phyloP scores from a whole-genome alignment of 2,329 filamentous ascomycete species.

The Monilinia fructigena region DNA sequence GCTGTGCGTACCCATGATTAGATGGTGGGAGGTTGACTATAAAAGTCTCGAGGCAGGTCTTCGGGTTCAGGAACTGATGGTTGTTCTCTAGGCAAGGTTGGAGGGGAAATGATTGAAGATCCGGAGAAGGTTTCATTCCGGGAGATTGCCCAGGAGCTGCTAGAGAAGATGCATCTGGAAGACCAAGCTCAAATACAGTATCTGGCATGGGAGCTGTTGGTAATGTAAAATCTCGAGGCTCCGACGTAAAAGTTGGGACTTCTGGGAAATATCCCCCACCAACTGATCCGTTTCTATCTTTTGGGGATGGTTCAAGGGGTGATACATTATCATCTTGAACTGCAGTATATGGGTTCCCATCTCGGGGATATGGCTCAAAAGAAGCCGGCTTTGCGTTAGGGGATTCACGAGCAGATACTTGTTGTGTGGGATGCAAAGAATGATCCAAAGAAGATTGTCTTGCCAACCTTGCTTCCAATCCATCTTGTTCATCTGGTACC shows the following conservation, averaged over 20 bases:
- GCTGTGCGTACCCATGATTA: slow-evolving; percentile 37
- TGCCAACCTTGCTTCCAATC: slow-evolving; percentile 46
- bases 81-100: slow-evolving; percentile 30
- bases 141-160: slow-evolving; percentile 31
- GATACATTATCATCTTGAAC: slow-evolving; percentile 48
- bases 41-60: slow-evolving; percentile 43
- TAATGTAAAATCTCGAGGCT: slow-evolving; percentile 32
- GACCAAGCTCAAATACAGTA: slow-evolving; percentile 31
- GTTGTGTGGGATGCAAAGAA: slow-evolving; percentile 47
- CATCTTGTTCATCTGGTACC: slow-evolving; percentile 55
- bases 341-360: slow-evolving; percentile 37
- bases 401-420: slow-evolving; percentile 36
- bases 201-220: slow-evolving; percentile 36
- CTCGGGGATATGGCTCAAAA: slow-evolving; percentile 42
- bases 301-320: slow-evolving; percentile 48
- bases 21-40: slow-evolving; percentile 34
- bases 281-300: slow-evolving; percentile 48
- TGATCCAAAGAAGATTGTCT: slow-evolving; percentile 50
- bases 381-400: slow-evolving; percentile 24
- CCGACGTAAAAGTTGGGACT: slow-evolving; percentile 42
- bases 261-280: slow-evolving; percentile 60
- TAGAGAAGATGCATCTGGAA: slow-evolving; percentile 35
- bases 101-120: slow-evolving; percentile 41
- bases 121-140: slow-evolving; percentile 29
- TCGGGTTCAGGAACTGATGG: slow-evolving; percentile 37